Percentiles rank a stretch among this genome's conserved stretches.
Conservation (phyloP, 176 grass and related monocot genomes). For the Eragrostis nindensis region DNA sequence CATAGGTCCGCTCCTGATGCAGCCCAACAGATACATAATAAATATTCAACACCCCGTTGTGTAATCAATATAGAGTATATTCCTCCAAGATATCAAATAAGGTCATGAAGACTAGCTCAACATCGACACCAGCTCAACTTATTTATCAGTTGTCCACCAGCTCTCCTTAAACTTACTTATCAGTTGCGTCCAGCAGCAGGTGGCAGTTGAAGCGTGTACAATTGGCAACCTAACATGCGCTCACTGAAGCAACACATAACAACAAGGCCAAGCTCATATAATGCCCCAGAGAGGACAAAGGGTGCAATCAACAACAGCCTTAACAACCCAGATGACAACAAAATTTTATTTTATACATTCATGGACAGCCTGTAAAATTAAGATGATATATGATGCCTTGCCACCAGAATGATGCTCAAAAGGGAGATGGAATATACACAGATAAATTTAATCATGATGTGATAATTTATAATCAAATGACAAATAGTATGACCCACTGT, state of each 20-base stretch:
- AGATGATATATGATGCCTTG: slow-evolving; percentile 35
- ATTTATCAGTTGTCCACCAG: slow-evolving; percentile 32
- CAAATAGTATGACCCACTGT: slow-evolving; percentile 48
- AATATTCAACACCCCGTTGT: neutral
- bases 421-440: slow-evolving; percentile 45
- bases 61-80: neutral
- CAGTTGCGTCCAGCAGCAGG: slow-evolving; percentile 35
- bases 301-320: slow-evolving; percentile 45
- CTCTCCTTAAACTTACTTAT: slow-evolving; percentile 30
- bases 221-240: slow-evolving; percentile 45
- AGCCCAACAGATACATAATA: slow-evolving; percentile 6
- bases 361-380: slow-evolving; percentile 42
- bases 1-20: neutral
- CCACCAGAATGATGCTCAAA: slow-evolving; percentile 34
- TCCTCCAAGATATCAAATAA: slow-evolving; percentile 29
- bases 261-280: slow-evolving; percentile 35
- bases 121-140: slow-evolving; percentile 30
- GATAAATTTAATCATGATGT: slow-evolving; percentile 48
- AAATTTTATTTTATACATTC: slow-evolving; percentile 21
- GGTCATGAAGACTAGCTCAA: slow-evolving; percentile 35
- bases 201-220: slow-evolving; percentile 48
- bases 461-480: slow-evolving; percentile 55
- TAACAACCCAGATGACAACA: slow-evolving; percentile 46
- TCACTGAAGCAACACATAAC: slow-evolving; percentile 29
- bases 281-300: slow-evolving; percentile 43